Conservation (phyloP, 495 filamentous ascomycete genomes). For the Penicillium egyptiacum region DNA sequence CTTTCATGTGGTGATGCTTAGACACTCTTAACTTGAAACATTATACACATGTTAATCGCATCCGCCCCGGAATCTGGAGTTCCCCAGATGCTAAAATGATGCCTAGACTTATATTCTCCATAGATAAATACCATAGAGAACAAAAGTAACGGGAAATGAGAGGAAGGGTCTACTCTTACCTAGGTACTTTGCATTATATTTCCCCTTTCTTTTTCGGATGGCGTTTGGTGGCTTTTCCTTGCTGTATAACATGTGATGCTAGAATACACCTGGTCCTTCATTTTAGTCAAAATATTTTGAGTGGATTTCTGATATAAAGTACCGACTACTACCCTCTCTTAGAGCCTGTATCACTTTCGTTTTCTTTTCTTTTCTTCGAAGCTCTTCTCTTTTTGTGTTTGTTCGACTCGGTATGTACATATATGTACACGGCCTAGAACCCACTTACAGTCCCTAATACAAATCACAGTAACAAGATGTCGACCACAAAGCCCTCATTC, state of each 20-base stretch:
- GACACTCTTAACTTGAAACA: constrained; percentile 1
- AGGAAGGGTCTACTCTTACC: background rate
- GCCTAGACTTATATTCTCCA: background rate
- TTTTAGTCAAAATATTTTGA: background rate
- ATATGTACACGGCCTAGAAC: background rate
- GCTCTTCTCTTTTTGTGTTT: constrained; percentile 4
- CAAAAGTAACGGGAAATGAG: background rate
- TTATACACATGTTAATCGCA: background rate
- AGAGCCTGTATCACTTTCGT: constrained; percentile 4
- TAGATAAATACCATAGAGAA: background rate
- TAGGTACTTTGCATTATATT: background rate
- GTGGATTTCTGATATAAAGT: constrained; percentile 15
- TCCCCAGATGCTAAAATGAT: constrained; percentile 6
- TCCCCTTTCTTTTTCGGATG: background rate
- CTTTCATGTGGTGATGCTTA: constrained; percentile 2
- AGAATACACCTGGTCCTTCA: background rate
- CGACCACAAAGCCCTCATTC: constrained; percentile 28
- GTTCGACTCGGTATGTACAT: constrained; percentile 4
- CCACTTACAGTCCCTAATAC: background rate
- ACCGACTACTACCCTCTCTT: constrained; percentile 2
- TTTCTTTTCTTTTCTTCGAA: constrained; percentile 5
- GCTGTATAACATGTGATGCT: constrained; percentile 15
- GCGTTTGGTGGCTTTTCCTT: background rate
- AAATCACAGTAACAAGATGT: constrained; percentile 25
- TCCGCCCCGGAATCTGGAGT: constrained; percentile 11